Percentiles rank a stretch among this genome's conserved stretches.
Conservation (phyloP, 1,139 yeast species). For the Lodderomyces orthopsilosis region DNA sequence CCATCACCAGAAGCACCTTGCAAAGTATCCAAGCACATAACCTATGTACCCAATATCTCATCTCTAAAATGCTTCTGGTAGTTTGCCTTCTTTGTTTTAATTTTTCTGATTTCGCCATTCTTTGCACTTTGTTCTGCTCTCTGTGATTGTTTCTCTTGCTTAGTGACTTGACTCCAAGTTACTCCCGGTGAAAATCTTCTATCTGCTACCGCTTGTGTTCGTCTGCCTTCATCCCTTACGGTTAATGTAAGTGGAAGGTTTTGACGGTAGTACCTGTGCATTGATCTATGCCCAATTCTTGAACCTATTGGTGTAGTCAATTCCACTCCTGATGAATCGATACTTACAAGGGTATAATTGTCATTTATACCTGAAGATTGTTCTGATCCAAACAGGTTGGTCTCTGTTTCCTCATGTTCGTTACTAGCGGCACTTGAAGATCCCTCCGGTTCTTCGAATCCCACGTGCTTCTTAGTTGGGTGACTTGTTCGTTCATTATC, state of each 20-base stretch:
- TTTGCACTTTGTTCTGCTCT: conserved; percentile 23
- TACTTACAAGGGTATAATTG: conserved; percentile 32
- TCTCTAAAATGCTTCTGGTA: conserved; percentile 41
- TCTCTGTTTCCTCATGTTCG: background rate
- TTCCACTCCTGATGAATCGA: conserved; percentile 43
- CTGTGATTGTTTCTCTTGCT: conserved; percentile 34
- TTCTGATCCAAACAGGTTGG: background rate
- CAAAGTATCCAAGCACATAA: too few relatives aligned
- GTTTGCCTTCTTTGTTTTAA: conserved; percentile 29
- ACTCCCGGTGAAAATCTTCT: conserved; percentile 43
- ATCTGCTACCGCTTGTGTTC: conserved; percentile 40
- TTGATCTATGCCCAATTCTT: conserved; percentile 47
- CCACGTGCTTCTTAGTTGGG: conserved; percentile 9
- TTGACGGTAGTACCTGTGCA: conserved; percentile 45
- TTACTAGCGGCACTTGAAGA: background rate
- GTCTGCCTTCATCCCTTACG: conserved; percentile 27
- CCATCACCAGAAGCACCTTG: too few relatives aligned
- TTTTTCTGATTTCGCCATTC: conserved; percentile 25
- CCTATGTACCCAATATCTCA: conserved; percentile 29
- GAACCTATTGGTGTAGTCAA: conserved; percentile 48
- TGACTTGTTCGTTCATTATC: conserved; percentile 13
- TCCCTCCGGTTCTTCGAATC: conserved; percentile 9
- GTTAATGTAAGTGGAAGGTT: conserved; percentile 20
- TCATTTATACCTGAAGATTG: conserved; percentile 16
- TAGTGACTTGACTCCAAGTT: conserved; percentile 26